phyloP scores from a whole-genome alignment of 2,329 filamentous ascomycete species.

The Monilinia polystroma region DNA sequence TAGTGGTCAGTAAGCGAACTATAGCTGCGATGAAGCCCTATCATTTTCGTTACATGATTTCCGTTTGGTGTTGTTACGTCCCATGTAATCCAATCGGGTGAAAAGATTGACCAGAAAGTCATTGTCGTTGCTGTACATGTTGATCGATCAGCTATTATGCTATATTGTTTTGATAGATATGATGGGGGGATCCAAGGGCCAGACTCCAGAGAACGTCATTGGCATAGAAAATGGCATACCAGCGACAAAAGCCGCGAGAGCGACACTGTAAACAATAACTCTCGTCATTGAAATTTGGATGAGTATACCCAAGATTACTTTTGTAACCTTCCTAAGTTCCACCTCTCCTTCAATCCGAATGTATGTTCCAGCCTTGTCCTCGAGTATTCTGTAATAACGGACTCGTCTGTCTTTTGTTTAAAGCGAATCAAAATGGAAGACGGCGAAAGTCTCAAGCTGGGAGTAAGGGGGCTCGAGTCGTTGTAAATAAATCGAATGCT shows the following conservation, averaged over 20 bases:
- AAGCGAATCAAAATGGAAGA: neutral
- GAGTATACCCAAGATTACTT: neutral
- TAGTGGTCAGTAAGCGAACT: conserved; percentile 60
- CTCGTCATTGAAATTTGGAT: conserved; percentile 43
- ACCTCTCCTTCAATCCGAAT: conserved; percentile 23
- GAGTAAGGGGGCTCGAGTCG: conserved; percentile 1
- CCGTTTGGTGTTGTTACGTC: conserved; percentile 50
- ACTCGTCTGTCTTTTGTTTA: neutral
- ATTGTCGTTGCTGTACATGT: conserved; percentile 66
- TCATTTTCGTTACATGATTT: conserved; percentile 59
- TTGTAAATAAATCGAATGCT: neutral
- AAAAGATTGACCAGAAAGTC: conserved; percentile 66
- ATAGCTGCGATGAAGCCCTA: conserved; percentile 81
- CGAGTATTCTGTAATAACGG: neutral
- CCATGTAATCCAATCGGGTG: conserved; percentile 71
- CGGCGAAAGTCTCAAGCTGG: neutral
- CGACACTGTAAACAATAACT: conserved; percentile 44
- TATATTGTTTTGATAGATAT: neutral
- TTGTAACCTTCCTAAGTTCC: conserved; percentile 15
- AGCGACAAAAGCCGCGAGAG: conserved; percentile 45
- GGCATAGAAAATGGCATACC: conserved; percentile 41
- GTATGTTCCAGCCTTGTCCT: conserved; percentile 22
- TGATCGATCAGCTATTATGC: conserved; percentile 13
- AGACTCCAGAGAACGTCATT: neutral
- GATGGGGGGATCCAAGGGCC: neutral